phyloP scores from a whole-genome alignment of 495 filamentous ascomycete species.

The Podospora pseudoanserina region DNA sequence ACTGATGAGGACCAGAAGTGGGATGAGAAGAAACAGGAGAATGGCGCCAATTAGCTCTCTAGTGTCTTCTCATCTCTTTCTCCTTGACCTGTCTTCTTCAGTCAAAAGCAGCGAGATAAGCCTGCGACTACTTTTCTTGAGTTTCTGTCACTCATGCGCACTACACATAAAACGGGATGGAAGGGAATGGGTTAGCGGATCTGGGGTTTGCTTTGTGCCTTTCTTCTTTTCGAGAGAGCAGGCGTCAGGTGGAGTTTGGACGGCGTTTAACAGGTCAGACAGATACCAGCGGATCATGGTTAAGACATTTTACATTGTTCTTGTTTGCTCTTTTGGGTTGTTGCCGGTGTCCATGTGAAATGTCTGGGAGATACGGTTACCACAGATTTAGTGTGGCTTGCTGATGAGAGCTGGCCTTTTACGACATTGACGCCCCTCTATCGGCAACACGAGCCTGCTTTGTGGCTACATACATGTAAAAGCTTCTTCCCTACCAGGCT shows the following conservation, averaged over 20 bases:
- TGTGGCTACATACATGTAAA: no score
- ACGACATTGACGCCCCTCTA: no score
- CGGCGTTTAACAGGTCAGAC: not conserved
- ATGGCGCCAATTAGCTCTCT: constrained; percentile 24
- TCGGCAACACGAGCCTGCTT: no score
- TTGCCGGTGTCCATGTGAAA: not conserved
- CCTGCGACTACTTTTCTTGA: not conserved
- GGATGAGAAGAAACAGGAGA: constrained; percentile 16
- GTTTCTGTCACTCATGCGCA: not conserved
- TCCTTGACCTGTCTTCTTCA: not conserved
- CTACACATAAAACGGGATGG: not conserved
- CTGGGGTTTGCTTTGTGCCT: not conserved
- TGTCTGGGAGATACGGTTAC: no score
- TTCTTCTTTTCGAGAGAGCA: not conserved
- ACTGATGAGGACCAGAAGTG: constrained; percentile 17
- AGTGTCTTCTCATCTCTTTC: not conserved
- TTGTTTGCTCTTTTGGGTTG: not conserved
- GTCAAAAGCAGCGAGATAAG: not conserved
- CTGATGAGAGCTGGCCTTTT: no score
- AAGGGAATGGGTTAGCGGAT: not conserved
- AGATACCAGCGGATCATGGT: not conserved
- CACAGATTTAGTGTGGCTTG: no score
- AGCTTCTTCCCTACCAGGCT: no score
- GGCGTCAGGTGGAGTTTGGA: not conserved
- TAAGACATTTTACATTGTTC: not conserved